phyloP scores from a whole-genome alignment of 768 basidiomycete species.

The Rubroboletus satanas region DNA sequence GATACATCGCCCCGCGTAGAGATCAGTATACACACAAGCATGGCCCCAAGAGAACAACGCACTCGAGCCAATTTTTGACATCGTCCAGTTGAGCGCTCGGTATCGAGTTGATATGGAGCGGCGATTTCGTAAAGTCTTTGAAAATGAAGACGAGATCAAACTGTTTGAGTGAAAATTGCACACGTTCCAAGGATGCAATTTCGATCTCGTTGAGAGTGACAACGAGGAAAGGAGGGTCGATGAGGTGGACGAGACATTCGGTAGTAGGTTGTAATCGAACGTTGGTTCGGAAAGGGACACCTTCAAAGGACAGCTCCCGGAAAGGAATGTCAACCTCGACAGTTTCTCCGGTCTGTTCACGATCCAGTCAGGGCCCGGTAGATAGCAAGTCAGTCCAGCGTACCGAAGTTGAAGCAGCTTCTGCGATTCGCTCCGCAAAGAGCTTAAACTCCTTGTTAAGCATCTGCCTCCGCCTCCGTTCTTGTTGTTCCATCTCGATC shows the following conservation, averaged over 20 bases:
- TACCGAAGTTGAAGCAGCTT: conserved; percentile 75
- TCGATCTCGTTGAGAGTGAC: conserved; percentile 94
- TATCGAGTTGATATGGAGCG: conserved; percentile 96
- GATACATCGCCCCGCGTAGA: not conserved
- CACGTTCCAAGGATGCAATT: conserved; percentile 93
- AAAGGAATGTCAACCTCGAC: conserved; percentile 96
- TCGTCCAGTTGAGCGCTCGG: conserved; percentile 88
- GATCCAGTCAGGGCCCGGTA: not conserved
- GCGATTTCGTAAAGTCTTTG: conserved; percentile 90
- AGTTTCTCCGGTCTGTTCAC: conserved; percentile 66
- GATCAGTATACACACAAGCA: conserved; percentile 2
- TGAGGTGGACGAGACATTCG: conserved; percentile 92
- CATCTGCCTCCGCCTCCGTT: conserved; percentile 81
- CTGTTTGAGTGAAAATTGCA: conserved; percentile 93
- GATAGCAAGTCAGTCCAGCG: conserved; percentile 24
- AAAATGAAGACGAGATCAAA: conserved; percentile 98
- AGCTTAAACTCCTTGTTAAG: conserved; percentile 93
- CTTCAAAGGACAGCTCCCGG: conserved; percentile 94
- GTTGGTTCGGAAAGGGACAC: conserved; percentile 94
- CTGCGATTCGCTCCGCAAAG: conserved; percentile 89
- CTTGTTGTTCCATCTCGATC: conserved; percentile 97
- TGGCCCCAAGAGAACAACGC: conserved; percentile 29
- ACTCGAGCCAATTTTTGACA: conserved; percentile 99
- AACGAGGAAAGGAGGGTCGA: conserved; percentile 94
- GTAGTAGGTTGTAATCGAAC: conserved; percentile 94